Evolutionary conservation across 2,329 filamentous ascomycete genomes (phyloP), one percentile per base, ranked within the genome.

Genomic region (Nemania sp.): DNA sequence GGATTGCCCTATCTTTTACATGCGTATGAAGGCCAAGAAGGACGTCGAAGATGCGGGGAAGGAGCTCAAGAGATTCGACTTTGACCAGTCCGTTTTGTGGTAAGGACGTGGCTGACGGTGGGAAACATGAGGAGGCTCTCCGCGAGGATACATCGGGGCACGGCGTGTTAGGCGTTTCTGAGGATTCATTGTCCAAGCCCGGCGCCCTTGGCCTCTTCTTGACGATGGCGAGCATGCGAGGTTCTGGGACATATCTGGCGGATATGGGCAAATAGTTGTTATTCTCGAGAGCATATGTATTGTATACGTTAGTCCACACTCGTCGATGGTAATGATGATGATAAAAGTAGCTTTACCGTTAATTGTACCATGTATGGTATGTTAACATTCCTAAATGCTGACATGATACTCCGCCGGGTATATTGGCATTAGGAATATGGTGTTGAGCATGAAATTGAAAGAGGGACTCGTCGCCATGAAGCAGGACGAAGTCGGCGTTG

Each of bases 11-110:
- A 99, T 99, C 72, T 99, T 99, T 77, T 99, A 99, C 76, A 99
- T 99, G 95, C 88, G 95, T 4, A 99, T 99, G 95, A 99, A 99
- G 83, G 94, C 94, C 34, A 96, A 97, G 84, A 99, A 99, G 81
- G 95, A 99, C 75, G 88, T 98, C 40, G 94, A 98, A 76, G 95
- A 99, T 78, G 89, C 89, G 1, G 92, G 93, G 59, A 96, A 92
- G 79, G 95, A 99, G 76, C 77, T 99, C 70, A 85, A 85, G 68
- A 82, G 95, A 69, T 99, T 99, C 77, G 95, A 99, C 78, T 85
- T 87, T 65, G 93, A 97, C 76, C 85, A 87, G 70, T 88, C 90
- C 58, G 85, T 91, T 29, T 80, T 82, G 47, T 85, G 83, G 83
- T 85, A 48, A 71, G 51, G 45, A 70, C 34, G 51, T 43, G 49